These are phyloP conservation scores for Paulownia fortunei DNA, from an alignment of 257 asterid species.

Conservation along the genomic window DNA sequence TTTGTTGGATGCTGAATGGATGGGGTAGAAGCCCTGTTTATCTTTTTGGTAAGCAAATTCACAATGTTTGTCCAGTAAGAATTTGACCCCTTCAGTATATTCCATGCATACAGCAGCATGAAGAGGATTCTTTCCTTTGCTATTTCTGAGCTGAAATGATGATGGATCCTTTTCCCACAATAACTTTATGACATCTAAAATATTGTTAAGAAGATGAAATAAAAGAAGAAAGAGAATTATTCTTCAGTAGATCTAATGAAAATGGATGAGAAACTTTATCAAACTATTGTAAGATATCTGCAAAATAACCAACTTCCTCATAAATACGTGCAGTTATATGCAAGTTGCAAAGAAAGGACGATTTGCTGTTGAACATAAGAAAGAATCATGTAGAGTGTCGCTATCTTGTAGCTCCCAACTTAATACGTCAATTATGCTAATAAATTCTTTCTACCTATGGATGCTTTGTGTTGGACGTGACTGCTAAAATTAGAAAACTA, in stretches of 20 bases:
- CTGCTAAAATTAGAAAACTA: not conserved
- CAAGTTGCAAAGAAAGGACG: not conserved
- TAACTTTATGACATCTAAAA: conserved; percentile 38
- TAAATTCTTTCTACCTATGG: not conserved
- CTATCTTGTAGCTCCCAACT: conserved; percentile 2
- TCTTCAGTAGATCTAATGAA: not conserved
- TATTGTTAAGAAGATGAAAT: not conserved
- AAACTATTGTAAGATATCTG: not conserved
- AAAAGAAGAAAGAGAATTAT: not conserved
- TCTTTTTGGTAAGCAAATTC: conserved; percentile 51
- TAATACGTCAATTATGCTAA: not conserved
- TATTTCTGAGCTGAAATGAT: conserved; percentile 39
- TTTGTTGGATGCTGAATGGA: conserved; percentile 51
- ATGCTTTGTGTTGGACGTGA: not conserved
- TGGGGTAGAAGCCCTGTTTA: conserved; percentile 44
- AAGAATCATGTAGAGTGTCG: not conserved
- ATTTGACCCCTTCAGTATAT: conserved; percentile 41
- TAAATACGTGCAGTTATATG: not conserved
- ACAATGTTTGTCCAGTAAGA: conserved; percentile 39
- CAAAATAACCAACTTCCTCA: not conserved
- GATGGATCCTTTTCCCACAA: conserved; percentile 53
- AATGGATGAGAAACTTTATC: conserved; percentile 7
- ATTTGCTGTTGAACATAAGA: not conserved
- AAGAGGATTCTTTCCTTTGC: conserved; percentile 49
- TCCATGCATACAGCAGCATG: conserved; percentile 51